phyloP scores from a whole-genome alignment of 192 early-diverging fungal genomes.

The Backusella tuberculispora region DNA sequence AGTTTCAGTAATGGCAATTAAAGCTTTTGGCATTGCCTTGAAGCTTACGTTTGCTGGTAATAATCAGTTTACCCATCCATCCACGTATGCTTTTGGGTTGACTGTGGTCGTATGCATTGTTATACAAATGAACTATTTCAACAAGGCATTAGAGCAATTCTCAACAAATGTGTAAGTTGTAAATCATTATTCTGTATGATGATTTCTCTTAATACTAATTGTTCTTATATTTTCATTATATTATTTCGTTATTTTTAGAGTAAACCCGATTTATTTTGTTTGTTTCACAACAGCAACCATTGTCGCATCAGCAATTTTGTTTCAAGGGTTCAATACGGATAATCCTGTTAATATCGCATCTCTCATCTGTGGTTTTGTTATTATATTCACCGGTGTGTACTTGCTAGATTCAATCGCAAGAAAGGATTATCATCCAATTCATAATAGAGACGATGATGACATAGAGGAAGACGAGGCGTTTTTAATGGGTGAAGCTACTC shows the following conservation, averaged over 20 bases:
- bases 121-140: conserved; percentile 97
- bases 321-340: conserved; percentile 84
- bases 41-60: conserved; percentile 91
- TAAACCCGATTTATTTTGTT: conserved; percentile 92
- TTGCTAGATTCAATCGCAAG: conserved; percentile 63
- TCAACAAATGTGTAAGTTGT: conserved; percentile 78
- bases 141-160: conserved; percentile 93
- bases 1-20: conserved; percentile 87
- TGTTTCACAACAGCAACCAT: conserved; percentile 96
- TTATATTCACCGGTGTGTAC: conserved; percentile 94
- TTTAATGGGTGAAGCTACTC: conserved; percentile 50
- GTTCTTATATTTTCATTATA: background rate
- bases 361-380: conserved; percentile 86
- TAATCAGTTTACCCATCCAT: conserved; percentile 88
- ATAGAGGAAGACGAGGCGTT: conserved; percentile 39
- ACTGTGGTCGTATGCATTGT: conserved; percentile 83
- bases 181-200: background rate
- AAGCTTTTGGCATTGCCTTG: conserved; percentile 93
- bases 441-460: conserved; percentile 31
- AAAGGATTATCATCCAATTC: conserved; percentile 21
- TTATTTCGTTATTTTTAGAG: conserved; percentile 40
- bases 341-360: conserved; percentile 78
- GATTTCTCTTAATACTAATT: background rate
- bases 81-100: conserved; percentile 85
- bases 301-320: conserved; percentile 86